A percentile compares a stretch with the other conserved stretches of the same genome.
Evolutionary conservation across 192 early-diverging fungal species (phyloP).

Genomic region (Pilaira anomala): DNA sequence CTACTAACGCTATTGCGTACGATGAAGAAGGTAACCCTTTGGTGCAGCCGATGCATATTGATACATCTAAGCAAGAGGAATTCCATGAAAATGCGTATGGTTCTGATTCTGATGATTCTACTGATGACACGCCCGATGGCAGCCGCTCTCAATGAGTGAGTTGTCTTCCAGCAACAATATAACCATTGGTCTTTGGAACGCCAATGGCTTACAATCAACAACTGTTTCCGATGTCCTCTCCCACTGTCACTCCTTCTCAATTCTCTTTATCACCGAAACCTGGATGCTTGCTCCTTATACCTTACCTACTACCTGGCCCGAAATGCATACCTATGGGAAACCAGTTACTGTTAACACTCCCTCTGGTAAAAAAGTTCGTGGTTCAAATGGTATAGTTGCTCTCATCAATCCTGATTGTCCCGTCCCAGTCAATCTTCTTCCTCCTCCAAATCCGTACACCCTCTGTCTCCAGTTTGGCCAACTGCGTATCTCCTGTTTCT

Average conservation of each 20-base stretch:
- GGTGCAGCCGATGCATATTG: too few species aligned
- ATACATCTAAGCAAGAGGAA: too few species aligned
- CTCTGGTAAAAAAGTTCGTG: neutral
- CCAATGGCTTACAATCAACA: neutral
- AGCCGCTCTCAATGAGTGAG: too few species aligned
- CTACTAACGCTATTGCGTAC: too few species aligned
- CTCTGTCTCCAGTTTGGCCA: too few species aligned
- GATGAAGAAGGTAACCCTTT: too few species aligned
- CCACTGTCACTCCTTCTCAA: constrained; percentile 9
- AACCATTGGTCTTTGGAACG: neutral
- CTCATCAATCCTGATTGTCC: constrained; percentile 16
- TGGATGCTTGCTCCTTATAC: constrained; percentile 22
- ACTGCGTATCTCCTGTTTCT: neutral
- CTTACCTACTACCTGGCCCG: constrained; percentile 17
- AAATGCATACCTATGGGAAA: constrained; percentile 16
- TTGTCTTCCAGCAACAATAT: too few species aligned
- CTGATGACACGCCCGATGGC: too few species aligned
- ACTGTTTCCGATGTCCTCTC: constrained; percentile 15
- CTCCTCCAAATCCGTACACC: neutral
- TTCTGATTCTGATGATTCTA: too few species aligned
- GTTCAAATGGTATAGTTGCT: constrained; percentile 13
- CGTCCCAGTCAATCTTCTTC: neutral
- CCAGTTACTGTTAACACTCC: neutral
- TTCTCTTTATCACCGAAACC: constrained; percentile 30
- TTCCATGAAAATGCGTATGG: too few species aligned